A percentile compares a stretch with the other conserved stretches of the same genome.
These are phyloP conservation scores for Backusella tarrabulga DNA, from an alignment of 192 early-diverging fungal genomes.

Conservation along the genomic window DNA sequence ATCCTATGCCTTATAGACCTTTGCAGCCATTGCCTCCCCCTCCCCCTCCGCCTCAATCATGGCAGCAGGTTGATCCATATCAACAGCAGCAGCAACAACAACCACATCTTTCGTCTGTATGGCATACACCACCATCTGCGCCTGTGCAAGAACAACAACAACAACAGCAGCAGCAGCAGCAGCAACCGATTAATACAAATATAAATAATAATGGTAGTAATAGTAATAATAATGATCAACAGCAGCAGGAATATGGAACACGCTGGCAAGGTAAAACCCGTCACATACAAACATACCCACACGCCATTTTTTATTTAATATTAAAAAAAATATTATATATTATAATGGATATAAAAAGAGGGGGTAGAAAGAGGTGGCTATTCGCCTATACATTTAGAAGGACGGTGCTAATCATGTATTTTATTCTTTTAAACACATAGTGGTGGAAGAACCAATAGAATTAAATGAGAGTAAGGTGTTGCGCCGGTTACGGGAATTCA, in stretches of 20 bases:
- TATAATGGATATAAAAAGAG: neutral
- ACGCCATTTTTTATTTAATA: neutral
- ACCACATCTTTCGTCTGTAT: neutral
- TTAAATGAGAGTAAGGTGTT: constrained; percentile 19
- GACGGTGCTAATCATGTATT: neutral
- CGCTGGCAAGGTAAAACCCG: constrained; percentile 18
- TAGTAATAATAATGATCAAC: constrained; percentile 1
- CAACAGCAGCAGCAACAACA: neutral
- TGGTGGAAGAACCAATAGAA: constrained; percentile 17
- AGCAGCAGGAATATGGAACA: neutral
- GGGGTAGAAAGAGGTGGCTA: neutral
- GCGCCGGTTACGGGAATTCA: constrained; percentile 26
- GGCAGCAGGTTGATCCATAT: constrained; percentile 2
- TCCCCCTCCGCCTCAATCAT: neutral
- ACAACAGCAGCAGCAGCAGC: neutral
- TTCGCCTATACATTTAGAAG: neutral
- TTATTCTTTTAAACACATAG: neutral
- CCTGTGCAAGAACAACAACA: neutral
- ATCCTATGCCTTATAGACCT: constrained; percentile 9
- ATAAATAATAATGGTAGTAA: neutral
- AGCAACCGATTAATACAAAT: neutral
- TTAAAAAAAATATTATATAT: neutral
- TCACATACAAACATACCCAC: neutral
- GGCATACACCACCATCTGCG: constrained; percentile 6
- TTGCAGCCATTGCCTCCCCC: constrained; percentile 6